phyloP scores from a whole-genome alignment of 1,284 basidiomycete genomes.

The Microstroma glucosiphilum region DNA sequence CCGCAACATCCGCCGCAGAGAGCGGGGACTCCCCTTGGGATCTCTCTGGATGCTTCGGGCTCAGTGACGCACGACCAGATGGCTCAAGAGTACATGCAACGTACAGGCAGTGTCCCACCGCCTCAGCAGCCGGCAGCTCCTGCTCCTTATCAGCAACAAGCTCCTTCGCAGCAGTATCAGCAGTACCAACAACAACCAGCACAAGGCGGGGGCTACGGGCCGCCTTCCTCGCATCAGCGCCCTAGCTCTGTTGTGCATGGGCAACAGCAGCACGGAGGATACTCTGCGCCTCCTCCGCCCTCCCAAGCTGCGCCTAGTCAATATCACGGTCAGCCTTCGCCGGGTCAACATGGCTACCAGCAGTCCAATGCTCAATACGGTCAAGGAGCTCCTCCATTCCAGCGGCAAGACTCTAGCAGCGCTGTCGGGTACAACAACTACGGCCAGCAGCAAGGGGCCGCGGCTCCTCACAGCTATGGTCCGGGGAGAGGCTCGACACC shows the following conservation, averaged over 20 bases:
- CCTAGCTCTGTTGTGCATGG: slow-evolving; percentile 1
- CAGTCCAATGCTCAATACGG: slow-evolving; percentile 12
- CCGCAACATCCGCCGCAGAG: slow-evolving; percentile 29
- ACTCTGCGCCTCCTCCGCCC: too few species aligned
- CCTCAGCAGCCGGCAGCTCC: slow-evolving; percentile 7
- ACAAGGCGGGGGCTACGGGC: slow-evolving; percentile 1
- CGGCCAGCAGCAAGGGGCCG: slow-evolving; percentile 8
- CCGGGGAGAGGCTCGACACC: too few species aligned
- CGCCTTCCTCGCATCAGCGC: slow-evolving; percentile 9
- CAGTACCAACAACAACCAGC: slow-evolving; percentile 39
- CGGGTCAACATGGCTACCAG: slow-evolving; percentile 14
- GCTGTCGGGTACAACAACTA: neutral
- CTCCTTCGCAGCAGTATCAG: slow-evolving; percentile 35
- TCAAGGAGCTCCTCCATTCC: slow-evolving; percentile 9
- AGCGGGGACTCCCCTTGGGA: slow-evolving; percentile 59
- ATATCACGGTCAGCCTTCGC: slow-evolving; percentile 12
- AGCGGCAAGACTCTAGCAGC: slow-evolving; percentile 2
- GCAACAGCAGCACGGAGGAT: neutral
- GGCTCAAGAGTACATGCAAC: slow-evolving; percentile 57
- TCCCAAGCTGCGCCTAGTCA: too few species aligned
- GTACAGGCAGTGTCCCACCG: slow-evolving; percentile 61
- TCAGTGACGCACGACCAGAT: slow-evolving; percentile 73
- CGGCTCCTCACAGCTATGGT: too few species aligned
- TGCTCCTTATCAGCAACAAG: slow-evolving; percentile 7
- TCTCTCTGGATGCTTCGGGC: slow-evolving; percentile 69